phyloP scores from a whole-genome alignment of 768 basidiomycete genomes.

The Galerina marginata region DNA sequence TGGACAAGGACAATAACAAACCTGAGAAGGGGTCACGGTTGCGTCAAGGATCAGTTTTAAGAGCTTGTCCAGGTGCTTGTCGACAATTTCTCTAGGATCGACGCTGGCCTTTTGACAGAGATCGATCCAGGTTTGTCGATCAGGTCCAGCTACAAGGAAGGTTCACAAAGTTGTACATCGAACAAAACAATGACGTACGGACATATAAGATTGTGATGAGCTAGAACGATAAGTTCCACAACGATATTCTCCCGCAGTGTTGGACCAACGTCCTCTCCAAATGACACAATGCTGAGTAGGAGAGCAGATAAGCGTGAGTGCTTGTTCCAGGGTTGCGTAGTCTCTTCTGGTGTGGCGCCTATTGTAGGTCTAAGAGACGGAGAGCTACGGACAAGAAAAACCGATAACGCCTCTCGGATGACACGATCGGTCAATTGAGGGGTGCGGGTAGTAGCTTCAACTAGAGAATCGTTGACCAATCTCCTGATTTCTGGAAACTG shows the following conservation, averaged over 20 bases:
- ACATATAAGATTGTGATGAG: slow-evolving; percentile 76
- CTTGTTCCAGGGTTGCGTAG: slow-evolving; percentile 46
- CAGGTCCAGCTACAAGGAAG: slow-evolving; percentile 43
- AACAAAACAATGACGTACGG: slow-evolving; percentile 32
- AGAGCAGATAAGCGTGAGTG: slow-evolving; percentile 58
- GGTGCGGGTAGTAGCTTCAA: slow-evolving; percentile 36
- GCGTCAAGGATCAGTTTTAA: slow-evolving; percentile 55
- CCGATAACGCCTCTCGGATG: slow-evolving; percentile 63
- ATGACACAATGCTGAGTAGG: slow-evolving; percentile 55
- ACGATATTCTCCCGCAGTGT: slow-evolving; percentile 50
- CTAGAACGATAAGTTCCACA: slow-evolving; percentile 64
- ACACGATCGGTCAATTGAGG: slow-evolving; percentile 58
- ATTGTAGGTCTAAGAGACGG: slow-evolving; percentile 26
- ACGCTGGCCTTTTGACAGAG: slow-evolving; percentile 69
- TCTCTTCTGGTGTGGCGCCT: slow-evolving; percentile 35
- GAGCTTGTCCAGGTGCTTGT: slow-evolving; percentile 52
- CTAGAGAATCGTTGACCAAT: slow-evolving; percentile 47
- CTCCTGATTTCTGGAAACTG: slow-evolving; percentile 59
- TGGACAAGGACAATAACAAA: slow-evolving; percentile 23
- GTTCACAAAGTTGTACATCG: neutral
- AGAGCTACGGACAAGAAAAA: slow-evolving; percentile 47
- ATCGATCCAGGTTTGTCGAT: slow-evolving; percentile 81
- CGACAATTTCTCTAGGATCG: slow-evolving; percentile 71
- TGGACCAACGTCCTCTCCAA: slow-evolving; percentile 47
- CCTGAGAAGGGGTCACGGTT: slow-evolving; percentile 52